phyloP scores from a whole-genome alignment of 306 rosid species.

The Alnus glutinosa region DNA sequence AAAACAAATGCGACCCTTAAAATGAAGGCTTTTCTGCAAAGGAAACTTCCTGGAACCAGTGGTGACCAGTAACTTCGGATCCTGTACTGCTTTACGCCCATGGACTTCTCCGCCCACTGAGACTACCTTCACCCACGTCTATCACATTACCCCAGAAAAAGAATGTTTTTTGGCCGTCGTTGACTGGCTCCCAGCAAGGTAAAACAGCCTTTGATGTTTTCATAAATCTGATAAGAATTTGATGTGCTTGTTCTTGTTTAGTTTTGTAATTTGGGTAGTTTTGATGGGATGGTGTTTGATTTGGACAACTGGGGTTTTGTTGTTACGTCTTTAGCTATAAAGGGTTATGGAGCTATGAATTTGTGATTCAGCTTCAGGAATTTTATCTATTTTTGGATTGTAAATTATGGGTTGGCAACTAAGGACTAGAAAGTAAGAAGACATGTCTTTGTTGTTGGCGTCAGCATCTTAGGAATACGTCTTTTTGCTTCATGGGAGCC shows the following conservation, averaged over 20 bases:
- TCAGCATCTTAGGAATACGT: not conserved
- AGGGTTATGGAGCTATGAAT: not conserved
- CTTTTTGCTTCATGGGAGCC: not conserved
- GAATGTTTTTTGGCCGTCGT: not conserved
- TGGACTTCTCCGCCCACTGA: not conserved
- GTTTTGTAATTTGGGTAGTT: not conserved
- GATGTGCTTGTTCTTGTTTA: not conserved
- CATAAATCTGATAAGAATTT: not conserved
- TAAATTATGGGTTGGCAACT: not conserved
- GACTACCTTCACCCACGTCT: not conserved
- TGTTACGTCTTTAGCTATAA: not conserved
- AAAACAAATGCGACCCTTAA: not conserved
- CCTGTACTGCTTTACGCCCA: not conserved
- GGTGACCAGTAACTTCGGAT: no score
- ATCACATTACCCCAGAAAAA: not conserved
- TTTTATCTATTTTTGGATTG: not conserved
- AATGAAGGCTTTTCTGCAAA: not conserved
- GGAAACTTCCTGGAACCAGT: conserved; percentile 25
- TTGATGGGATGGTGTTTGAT: no score
- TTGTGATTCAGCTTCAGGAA: not conserved
- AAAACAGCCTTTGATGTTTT: not conserved
- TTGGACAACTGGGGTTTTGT: not conserved
- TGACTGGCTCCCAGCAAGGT: not conserved
- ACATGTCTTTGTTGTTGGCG: not conserved
- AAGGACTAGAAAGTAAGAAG: not conserved